Evolutionary conservation across 345 rosid genomes (phyloP).

Genomic region (Camelina neglecta): DNA sequence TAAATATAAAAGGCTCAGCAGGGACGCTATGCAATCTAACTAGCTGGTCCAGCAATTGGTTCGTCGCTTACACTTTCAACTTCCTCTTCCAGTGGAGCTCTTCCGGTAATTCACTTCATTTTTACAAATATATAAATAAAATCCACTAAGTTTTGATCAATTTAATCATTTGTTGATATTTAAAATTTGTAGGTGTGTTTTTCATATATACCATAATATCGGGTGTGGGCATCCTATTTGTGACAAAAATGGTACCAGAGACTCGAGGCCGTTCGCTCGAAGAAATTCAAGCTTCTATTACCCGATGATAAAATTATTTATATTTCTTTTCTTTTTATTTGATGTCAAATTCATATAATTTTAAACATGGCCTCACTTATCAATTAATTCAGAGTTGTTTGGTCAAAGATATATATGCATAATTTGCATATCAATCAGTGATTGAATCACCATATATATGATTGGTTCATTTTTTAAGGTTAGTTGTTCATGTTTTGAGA

Average conservation of each 20-base stretch:
- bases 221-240: conserved; percentile 64
- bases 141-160: neutral
- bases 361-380: neutral
- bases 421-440: neutral
- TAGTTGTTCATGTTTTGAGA: neutral
- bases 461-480: neutral
- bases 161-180: neutral
- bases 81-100: conserved; percentile 50
- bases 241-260: conserved; percentile 76
- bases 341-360: conserved; percentile 17
- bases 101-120: conserved; percentile 27
- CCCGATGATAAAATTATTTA: conserved; percentile 5
- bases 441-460: neutral
- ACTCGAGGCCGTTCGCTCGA: conserved; percentile 79
- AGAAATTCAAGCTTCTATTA: conserved; percentile 67
- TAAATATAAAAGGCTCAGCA: conserved; percentile 80
- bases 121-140: conserved; percentile 1
- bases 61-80: conserved; percentile 68
- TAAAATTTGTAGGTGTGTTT: conserved; percentile 60
- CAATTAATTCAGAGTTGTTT: neutral
- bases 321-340: conserved; percentile 4
- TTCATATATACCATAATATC: conserved; percentile 64
- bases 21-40: conserved; percentile 83
- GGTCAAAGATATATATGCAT: neutral
- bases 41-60: conserved; percentile 87